Evolutionary conservation across 768 basidiomycete genomes (phyloP), one percentile per base, ranked within the genome.

Genomic region (Hypsizygus marmoreus): DNA sequence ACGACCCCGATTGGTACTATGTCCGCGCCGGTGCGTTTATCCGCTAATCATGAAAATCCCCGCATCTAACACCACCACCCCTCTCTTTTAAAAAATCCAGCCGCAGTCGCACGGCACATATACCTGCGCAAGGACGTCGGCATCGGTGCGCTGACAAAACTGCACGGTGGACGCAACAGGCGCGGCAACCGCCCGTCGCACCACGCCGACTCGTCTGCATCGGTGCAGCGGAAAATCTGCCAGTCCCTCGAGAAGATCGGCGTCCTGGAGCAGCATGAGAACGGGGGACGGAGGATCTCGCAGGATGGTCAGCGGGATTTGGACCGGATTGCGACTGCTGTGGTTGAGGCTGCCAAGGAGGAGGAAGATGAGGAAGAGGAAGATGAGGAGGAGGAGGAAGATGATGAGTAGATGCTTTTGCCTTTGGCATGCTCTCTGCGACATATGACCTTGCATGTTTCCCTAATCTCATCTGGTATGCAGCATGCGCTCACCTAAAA

Each of bases 1-100:
- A 97, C 75, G 93, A 98, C 73, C 90, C 92, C 32, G 97, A 99
- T 72, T 99, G 97, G 97, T 99, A 85, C 82, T 99, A 98, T 75
- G 80, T 95, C 68, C 92, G 97, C 63, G 91, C 95, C 73, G 95
- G 95, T 97, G 63, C 67, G 84, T 80, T 31, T 46, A 25, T n/a
- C n/a, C n/a, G n/a, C 12, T 37, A 19, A 28, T 28, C 25, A n/a
- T 12, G 37, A 11, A 34, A 45, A 30, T 17, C 22, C 37, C 24
- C 14, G 32, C 8, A 33, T 17, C 14, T 20, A 31, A 14, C 23
- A 38, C 22, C 39, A 45, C 37, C 20, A 40, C 45, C 14, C n/a
- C 36, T 35, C 2, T 33, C 24, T 14, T 29, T 45, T 40, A 25
- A 25, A 43, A 32, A n/a, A n/a, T n/a, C n/a, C 61, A 97, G 95